Evolutionary conservation across 345 rosid species (phyloP), one percentile per base, ranked within the genome.

Genomic region (Gossypium arboreum): DNA sequence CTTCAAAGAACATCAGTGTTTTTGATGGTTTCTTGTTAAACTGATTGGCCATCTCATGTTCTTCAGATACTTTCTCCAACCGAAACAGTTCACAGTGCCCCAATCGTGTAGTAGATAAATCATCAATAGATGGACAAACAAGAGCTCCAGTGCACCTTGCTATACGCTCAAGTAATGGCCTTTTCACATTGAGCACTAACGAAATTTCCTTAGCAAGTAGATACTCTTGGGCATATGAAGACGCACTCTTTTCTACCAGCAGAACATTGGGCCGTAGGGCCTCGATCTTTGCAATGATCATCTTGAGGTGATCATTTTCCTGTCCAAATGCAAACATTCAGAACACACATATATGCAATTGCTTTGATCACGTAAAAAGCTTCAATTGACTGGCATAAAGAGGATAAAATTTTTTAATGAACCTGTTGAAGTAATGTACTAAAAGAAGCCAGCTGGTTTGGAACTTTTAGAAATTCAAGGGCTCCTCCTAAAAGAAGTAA

Each of bases 1-100:
- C 97, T 87, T 96, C 99, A 85, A 96, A 96, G 77, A 81, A 96
- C 99, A 96, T 96, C 79, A 96, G 85, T 34, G 99, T 93, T 85
- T 89, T 93, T n/a, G 92, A 87, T 39, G 90, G 86, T 74, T 88
- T 96, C 83, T 84, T 88, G 90, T 80, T 88, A 12, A 83, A 80
- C 79, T 88, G 97, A 82, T 75, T 85, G 60, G 82, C 76, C 60
- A 75, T 72, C 86, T 93, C 97, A 9, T 89, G 97, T 76, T 92
- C 92, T 84, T 96, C 98, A 61, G 83, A 52, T 76, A 93, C 88
- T 80, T 75, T 89, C 82, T 89, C 95, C 56, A 93, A 77, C 61
- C 88, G 84, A 78, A 96, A 96, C 52, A 89, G 82, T 83, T 96
- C 99, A 76, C 98, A 96, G 74, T 86, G 89, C 15, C 99, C 99